Percentiles rank a stretch among this genome's conserved stretches.
phyloP scores from a whole-genome alignment of 305 asterid genomes.

The Fraxinus xanthoxyloides region DNA sequence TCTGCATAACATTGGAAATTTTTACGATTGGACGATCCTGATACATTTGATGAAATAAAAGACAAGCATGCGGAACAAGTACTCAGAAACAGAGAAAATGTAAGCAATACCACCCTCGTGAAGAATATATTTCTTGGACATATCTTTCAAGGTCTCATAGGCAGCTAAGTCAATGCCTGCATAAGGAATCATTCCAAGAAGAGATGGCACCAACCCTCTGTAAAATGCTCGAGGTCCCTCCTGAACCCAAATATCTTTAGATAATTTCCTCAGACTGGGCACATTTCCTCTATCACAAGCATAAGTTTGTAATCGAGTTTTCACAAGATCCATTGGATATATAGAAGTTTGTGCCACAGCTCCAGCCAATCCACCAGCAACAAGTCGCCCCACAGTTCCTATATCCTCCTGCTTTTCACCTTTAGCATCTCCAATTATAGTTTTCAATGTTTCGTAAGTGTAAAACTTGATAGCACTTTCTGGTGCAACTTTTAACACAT shows the following conservation, averaged over 20 bases:
- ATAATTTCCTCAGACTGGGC: conserved; percentile 67
- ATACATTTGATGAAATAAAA: conserved; percentile 4
- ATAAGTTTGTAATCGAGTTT: conserved; percentile 84
- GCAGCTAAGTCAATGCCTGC: conserved; percentile 91
- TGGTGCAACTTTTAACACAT: conserved; percentile 90
- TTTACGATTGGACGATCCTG: conserved; percentile 15
- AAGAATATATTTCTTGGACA: conserved; percentile 69
- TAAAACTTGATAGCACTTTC: conserved; percentile 98
- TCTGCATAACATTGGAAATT: conserved; percentile 36
- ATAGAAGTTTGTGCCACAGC: conserved; percentile 93
- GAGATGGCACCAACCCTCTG: conserved; percentile 86
- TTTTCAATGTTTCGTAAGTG: conserved; percentile 73
- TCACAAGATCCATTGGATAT: conserved; percentile 96
- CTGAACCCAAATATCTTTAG: conserved; percentile 75
- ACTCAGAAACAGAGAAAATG: conserved; percentile 5
- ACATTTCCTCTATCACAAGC: conserved; percentile 60
- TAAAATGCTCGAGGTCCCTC: conserved; percentile 97
- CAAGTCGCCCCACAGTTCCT: conserved; percentile 74
- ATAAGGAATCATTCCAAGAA: conserved; percentile 93
- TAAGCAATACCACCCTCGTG: conserved; percentile 64
- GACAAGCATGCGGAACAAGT: neutral
- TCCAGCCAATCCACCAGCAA: conserved; percentile 94
- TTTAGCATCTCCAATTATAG: conserved; percentile 45
- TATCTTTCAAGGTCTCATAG: conserved; percentile 83
- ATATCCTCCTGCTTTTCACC: conserved; percentile 42